Base-by-base conservation (phyloP, 768 basidiomycete genomes). In the Rhodotorula babjevae region DNA sequence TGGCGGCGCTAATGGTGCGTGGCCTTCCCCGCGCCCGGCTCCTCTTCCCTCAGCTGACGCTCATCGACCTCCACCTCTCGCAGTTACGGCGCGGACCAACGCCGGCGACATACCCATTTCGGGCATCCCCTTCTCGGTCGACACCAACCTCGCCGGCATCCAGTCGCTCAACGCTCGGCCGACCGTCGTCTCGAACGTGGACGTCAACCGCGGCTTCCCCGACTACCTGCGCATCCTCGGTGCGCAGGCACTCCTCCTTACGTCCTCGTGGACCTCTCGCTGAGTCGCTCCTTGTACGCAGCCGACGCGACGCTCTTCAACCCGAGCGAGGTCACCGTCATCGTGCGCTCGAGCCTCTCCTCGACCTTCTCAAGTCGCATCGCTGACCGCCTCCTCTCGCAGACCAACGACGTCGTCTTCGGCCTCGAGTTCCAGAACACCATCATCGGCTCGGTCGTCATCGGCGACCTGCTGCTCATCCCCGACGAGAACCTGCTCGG, bases 81-180 rank as follows among this genome's bases (percentile, higher is more conserved):
- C 52, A 72, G 69, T 70, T 14, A 55, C 65, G 5, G 73, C 73
- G 7, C 63, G 46, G 11, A 72, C 74, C n/a, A 77, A 85, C 7
- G 87, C 90, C 50, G 89, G 89, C 21, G 80, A 89, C 76, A 83
- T 90, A 19, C 86, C 86, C 9, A 89, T 91, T 71, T 82, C 84
- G 7, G 85, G 85, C 12, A 87, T 90, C 74, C 83, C 85, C 0
- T 88, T 90, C 79, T 82, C 85, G 63, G 87, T 90, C 23, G 77
- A 82, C 7, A 87, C 89, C 12, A 80, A 80, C 59, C 74, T 91
- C 69, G 83, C 84, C 77, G 88, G 87, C 33, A 86, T 90, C 73
- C 67, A 73, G 44, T 69, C 68, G 23, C 65, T 73, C 50, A 69
- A 73, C 71, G 81, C 86, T 42, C 84, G 83, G 70, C 88, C 88